Evolutionary conservation across 2,329 filamentous ascomycete genomes (phyloP), one percentile per base, ranked within the genome.

Genomic region (Tolypocladium ophioglossoides): DNA sequence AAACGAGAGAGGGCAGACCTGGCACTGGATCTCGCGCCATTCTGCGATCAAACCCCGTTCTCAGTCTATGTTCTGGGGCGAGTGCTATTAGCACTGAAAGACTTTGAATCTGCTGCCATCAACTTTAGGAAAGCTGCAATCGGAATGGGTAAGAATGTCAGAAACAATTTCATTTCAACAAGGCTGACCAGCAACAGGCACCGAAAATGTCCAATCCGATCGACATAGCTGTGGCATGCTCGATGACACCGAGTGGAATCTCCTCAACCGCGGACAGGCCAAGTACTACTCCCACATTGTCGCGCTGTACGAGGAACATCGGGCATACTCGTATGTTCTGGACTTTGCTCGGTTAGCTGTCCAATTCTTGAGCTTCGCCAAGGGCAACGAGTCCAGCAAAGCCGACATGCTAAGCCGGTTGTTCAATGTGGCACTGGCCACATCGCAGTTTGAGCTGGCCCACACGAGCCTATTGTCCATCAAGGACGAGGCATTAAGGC

Each of bases 221-320:
- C 74, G 76, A 20, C 79, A 83, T 58, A 85, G 80, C 62, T 76
- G 78, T 46, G 82, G 83, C 10, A 79, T 96, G 16, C 77, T 97
- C 24, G 84, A 87, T 53, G 83, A 89, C 27, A 83, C 85, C 2
- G 89, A 96, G 60, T 86, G 85, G 76, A 80, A 78, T 37, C 70
- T 82, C 7, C 69, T 86, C 27, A 80, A 91, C 64, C 82, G 82
- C 54, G 94, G 92, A 2, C 77, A 91, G 41, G 80, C 89, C 6
- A 84, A 82, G 58, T 99, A 96, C 71, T 95, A 95, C 68, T 83
- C 86, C 44, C 94, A 99, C 67, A 81, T 97, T 51, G 80, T 91
- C 14, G 78, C 83, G 22, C 77, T 99, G 1, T 97, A 88, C 64
- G 91, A 96, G 66, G 82, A 81, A 61, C 80, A 83, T 46, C 87